These are phyloP conservation scores for Cerioporus squamosus DNA, from an alignment of 1,284 basidiomycete genomes.

Conservation along the genomic window DNA sequence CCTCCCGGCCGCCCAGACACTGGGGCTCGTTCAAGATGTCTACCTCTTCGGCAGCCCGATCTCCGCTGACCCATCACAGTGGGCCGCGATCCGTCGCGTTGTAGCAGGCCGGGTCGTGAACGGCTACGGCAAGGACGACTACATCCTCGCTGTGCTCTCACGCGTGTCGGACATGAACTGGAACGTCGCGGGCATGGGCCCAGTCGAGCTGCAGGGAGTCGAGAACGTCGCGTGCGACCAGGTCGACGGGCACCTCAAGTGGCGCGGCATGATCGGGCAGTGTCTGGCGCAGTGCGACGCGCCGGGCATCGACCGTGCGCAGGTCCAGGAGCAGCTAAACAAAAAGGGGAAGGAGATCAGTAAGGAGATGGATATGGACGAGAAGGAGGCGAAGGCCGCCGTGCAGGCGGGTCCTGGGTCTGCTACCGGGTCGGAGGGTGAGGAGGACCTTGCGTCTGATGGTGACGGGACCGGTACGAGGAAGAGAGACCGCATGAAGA, in stretches of 20 bases:
- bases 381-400: slow-evolving; percentile 24
- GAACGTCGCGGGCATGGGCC: slow-evolving; percentile 70
- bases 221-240: slow-evolving; percentile 68
- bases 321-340: slow-evolving; percentile 42
- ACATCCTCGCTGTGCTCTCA: slow-evolving; percentile 76
- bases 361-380: slow-evolving; percentile 28
- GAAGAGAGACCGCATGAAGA: too few species aligned
- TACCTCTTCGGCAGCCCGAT: slow-evolving; percentile 76
- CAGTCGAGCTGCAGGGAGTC: slow-evolving; percentile 67
- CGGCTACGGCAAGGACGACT: slow-evolving; percentile 72
- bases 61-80: slow-evolving; percentile 55
- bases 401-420: slow-evolving; percentile 22
- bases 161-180: slow-evolving; percentile 67
- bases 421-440: background rate
- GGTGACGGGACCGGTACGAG: background rate
- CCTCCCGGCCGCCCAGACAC: slow-evolving; percentile 47
- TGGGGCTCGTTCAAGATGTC: slow-evolving; percentile 71
- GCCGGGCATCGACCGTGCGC: slow-evolving; percentile 39
- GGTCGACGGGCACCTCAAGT: slow-evolving; percentile 59
- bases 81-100: slow-evolving; percentile 68
- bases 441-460: background rate
- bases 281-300: slow-evolving; percentile 45
- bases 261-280: slow-evolving; percentile 55
- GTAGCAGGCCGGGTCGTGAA: slow-evolving; percentile 76
- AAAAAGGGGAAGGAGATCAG: slow-evolving; percentile 27